Conservation (phyloP, 495 filamentous ascomycete species). For the Daldinia loculata region DNA sequence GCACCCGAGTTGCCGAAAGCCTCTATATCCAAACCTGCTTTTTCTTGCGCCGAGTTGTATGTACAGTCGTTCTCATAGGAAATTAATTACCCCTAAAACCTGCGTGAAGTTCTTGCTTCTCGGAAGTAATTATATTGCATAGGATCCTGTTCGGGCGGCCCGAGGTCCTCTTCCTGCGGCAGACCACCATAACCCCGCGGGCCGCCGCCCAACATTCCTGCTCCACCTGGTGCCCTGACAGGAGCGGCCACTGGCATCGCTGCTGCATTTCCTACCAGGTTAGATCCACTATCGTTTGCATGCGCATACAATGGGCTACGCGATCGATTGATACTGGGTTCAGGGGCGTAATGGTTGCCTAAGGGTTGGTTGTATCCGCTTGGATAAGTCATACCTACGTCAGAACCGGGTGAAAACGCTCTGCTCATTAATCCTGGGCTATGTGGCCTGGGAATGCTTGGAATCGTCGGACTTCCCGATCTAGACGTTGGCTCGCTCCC, state of each 20-base stretch:
- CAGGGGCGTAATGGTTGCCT: conserved; percentile 32
- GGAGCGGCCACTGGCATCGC: conserved; percentile 51
- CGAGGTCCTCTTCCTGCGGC: conserved; percentile 53
- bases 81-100: conserved; percentile 11
- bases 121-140: conserved; percentile 52
- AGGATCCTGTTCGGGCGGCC: conserved; percentile 46
- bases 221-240: conserved; percentile 44
- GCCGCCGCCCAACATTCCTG: conserved; percentile 59
- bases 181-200: conserved; percentile 62
- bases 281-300: conserved; percentile 56
- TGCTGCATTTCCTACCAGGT: conserved; percentile 54
- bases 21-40: conserved; percentile 28
- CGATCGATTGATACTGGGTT: conserved; percentile 17
- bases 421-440: conserved; percentile 33
- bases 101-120: conserved; percentile 41
- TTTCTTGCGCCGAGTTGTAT: conserved; percentile 31
- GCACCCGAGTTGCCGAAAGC: conserved; percentile 9
- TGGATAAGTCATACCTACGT: conserved; percentile 43
- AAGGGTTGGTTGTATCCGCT: conserved; percentile 40
- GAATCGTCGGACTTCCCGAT: conserved; percentile 51
- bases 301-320: conserved; percentile 52
- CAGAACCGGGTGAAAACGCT: conserved; percentile 35
- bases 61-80: conserved; percentile 15
- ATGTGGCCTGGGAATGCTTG: conserved; percentile 34
- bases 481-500: conserved; percentile 51